Conservation (phyloP, 495 filamentous ascomycete species). For the Neurospora terricola region DNA sequence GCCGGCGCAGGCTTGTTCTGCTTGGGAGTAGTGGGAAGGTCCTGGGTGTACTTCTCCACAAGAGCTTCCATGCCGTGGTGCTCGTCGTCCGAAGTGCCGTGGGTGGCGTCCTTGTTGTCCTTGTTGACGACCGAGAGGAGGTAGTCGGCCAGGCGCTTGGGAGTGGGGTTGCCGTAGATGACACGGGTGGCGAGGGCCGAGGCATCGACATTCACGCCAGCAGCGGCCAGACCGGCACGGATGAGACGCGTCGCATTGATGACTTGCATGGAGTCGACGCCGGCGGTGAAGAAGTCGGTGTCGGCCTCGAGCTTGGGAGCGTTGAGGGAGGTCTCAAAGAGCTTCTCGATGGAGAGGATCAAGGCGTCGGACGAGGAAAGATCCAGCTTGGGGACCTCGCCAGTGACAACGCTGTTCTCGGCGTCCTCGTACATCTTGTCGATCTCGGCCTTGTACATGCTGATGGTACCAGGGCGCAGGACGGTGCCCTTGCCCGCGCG, state of each 20-base stretch:
- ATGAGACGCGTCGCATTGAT: slow-evolving; percentile 30
- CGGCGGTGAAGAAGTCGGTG: slow-evolving; percentile 33
- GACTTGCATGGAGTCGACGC: slow-evolving; percentile 46
- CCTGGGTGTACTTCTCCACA: slow-evolving; percentile 28
- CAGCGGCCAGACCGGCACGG: slow-evolving; percentile 19
- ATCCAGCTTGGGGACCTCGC: slow-evolving; percentile 18
- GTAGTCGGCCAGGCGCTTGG: slow-evolving; percentile 24
- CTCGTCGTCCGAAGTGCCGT: slow-evolving; percentile 12
- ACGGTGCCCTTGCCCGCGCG: slow-evolving; percentile 49
- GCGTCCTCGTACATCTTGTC: slow-evolving; percentile 34
- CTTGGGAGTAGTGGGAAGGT: slow-evolving; percentile 15
- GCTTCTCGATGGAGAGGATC: slow-evolving; percentile 20
- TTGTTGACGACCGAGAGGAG: slow-evolving; percentile 13
- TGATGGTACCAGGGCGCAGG: slow-evolving; percentile 34
- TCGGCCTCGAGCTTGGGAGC: slow-evolving; percentile 23
- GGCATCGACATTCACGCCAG: slow-evolving; percentile 18
- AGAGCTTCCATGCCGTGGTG: slow-evolving; percentile 23
- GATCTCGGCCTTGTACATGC: slow-evolving; percentile 45
- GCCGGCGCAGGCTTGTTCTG: slow-evolving; percentile 21
- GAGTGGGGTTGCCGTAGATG: slow-evolving; percentile 32
- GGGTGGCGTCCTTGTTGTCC: slow-evolving; percentile 6
- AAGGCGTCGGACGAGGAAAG: slow-evolving; percentile 21
- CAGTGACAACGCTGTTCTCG: not conserved
- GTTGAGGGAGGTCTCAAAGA: slow-evolving; percentile 23
- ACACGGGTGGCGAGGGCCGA: slow-evolving; percentile 24